Percentiles rank a stretch among this genome's conserved stretches.
These are phyloP conservation scores for Astragalus glycyphyllos DNA, from an alignment of 306 rosid species.

Conservation along the genomic window DNA sequence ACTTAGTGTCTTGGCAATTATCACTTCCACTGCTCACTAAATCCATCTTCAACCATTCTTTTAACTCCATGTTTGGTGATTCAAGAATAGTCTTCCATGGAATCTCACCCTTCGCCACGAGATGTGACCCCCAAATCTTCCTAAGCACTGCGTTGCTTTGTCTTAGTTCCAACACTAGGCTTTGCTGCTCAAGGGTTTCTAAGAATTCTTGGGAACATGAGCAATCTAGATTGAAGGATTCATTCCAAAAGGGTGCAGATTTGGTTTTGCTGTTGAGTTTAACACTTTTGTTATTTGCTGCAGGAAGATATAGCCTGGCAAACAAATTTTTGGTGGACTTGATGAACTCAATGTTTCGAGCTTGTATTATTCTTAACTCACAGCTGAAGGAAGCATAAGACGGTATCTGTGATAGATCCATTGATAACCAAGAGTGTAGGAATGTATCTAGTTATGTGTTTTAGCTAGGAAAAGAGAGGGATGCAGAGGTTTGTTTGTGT, in stretches of 20 bases:
- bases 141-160: slow-evolving; percentile 54
- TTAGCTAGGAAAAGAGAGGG: not conserved
- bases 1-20: not conserved
- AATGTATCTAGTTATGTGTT: not conserved
- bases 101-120: slow-evolving; percentile 71
- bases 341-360: slow-evolving; percentile 35
- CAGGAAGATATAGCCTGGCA: slow-evolving; percentile 60
- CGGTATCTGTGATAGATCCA: slow-evolving; percentile 44
- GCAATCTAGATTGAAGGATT: slow-evolving; percentile 74
- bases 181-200: slow-evolving; percentile 57
- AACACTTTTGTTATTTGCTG: slow-evolving; percentile 55
- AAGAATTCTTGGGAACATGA: slow-evolving; percentile 55
- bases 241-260: slow-evolving; percentile 64
- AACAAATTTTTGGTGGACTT: slow-evolving; percentile 53
- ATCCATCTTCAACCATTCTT: slow-evolving; percentile 67
- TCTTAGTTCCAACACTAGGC: slow-evolving; percentile 71
- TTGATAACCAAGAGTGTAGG: slow-evolving; percentile 9
- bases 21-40: slow-evolving; percentile 29
- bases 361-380: slow-evolving; percentile 66
- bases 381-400: slow-evolving; percentile 53
- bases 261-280: slow-evolving; percentile 54
- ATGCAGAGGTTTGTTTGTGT: slow-evolving; percentile 30
- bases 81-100: slow-evolving; percentile 69
- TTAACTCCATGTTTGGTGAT: slow-evolving; percentile 65
- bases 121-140: slow-evolving; percentile 59